Conservation (phyloP, 768 basidiomycete species). For the Lentinula guzmanii region DNA sequence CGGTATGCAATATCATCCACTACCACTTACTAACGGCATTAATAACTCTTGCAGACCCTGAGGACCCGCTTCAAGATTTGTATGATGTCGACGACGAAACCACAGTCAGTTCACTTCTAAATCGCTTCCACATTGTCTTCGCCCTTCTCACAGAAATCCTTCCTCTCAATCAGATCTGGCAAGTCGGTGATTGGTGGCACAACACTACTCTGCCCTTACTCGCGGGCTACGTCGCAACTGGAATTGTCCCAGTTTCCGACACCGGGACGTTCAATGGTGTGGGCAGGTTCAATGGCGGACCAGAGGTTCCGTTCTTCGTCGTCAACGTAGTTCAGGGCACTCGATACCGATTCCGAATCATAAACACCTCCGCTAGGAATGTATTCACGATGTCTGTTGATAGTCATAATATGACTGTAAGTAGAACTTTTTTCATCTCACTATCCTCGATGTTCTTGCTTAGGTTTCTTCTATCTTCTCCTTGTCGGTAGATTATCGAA, state of each 20-base stretch:
- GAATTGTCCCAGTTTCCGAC: conserved; percentile 24
- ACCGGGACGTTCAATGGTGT: conserved; percentile 32
- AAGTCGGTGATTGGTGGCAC: conserved; percentile 33
- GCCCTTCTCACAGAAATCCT: not conserved
- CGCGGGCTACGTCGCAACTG: conserved; percentile 13
- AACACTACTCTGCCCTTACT: conserved; percentile 18
- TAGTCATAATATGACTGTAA: conserved; percentile 27
- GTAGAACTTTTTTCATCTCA: not conserved
- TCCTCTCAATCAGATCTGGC: not conserved
- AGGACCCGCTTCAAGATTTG: conserved; percentile 32
- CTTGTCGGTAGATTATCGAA: conserved; percentile 23
- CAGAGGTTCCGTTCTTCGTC: conserved; percentile 27
- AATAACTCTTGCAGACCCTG: conserved; percentile 15
- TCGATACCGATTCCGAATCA: conserved; percentile 41
- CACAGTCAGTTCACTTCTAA: not conserved
- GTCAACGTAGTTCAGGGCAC: conserved; percentile 29
- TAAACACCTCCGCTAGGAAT: conserved; percentile 33
- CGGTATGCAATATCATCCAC: conserved; percentile 15
- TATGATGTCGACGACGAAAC: conserved; percentile 39
- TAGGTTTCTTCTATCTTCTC: conserved; percentile 12
- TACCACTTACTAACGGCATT: not conserved
- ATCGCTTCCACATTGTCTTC: too few species aligned
- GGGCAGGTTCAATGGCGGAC: conserved; percentile 31
- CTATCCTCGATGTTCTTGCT: conserved; percentile 12
- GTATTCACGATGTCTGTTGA: conserved; percentile 33